Evolutionary conservation across 73 alveolate species (phyloP).

Genomic region (Tetrahymena elliotti): DNA sequence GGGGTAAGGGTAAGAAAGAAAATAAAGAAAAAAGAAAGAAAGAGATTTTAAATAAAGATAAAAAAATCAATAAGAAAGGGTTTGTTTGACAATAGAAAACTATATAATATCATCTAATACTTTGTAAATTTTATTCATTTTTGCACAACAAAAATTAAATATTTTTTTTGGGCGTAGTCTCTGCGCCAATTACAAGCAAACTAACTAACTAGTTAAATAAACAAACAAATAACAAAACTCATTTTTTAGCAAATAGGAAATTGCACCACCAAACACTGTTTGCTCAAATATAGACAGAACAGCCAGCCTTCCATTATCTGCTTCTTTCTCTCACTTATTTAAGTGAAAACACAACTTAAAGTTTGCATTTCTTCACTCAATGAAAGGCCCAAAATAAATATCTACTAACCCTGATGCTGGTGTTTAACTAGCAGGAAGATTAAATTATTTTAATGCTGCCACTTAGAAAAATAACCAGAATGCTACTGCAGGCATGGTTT

Average conservation of each 20-base stretch:
- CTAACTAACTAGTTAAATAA: not conserved
- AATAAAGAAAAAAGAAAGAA: not conserved
- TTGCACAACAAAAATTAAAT: not conserved
- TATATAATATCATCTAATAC: not conserved
- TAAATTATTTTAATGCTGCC: not conserved
- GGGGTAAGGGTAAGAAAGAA: not conserved
- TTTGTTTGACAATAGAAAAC: not conserved
- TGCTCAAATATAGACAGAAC: too few relatives aligned
- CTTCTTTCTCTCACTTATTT: not conserved
- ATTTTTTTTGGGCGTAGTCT: not conserved
- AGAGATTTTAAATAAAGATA: not conserved
- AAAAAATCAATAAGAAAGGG: not conserved
- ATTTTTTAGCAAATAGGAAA: not conserved
- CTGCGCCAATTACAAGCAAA: not conserved
- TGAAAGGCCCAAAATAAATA: not conserved
- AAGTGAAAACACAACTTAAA: not conserved
- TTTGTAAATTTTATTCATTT: not conserved
- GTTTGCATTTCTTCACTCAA: not conserved
- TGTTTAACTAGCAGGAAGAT: not conserved
- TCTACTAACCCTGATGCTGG: not conserved
- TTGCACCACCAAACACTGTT: not conserved
- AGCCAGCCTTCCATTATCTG: too few relatives aligned
- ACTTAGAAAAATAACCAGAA: not conserved
- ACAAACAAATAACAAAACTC: not conserved
- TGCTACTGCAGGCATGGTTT: not conserved